Base-by-base conservation (phyloP, 176 grass and related monocot species). In the Pontederia paniculata region DNA sequence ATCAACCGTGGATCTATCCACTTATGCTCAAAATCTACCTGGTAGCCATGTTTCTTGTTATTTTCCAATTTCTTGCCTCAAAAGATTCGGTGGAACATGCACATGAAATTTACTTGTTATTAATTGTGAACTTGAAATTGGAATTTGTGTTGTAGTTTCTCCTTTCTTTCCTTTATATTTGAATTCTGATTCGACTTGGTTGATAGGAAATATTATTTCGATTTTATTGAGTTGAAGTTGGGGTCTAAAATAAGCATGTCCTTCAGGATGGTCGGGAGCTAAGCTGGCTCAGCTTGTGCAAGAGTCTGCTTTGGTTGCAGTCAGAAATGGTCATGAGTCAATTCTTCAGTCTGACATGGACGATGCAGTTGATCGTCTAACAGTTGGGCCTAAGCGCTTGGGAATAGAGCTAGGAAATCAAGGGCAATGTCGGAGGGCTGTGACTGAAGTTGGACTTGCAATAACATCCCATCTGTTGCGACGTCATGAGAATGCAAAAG, bases 301-400 rank as follows among this genome's bases (percentile, higher is more conserved):
- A 51, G 73, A 75, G 44, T 67, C 73, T 12, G 73, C 73, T 52
- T 66, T 75, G 41, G 73, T 75, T n/a, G 62, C 73, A 11, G 73
- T 75, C 20, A 66, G 73, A 42, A 68, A 52, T 45, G 53, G 63
- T 25, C 73, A 75, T 43, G 63, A 68, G 6, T 68, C 63, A 52
- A 75, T 75, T 52, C 55, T 75, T 57, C 73, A 75, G 55, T 75
- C 73, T 10, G 73, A 68, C 44, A 60, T 75, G 63, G 73, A 75
- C 52, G 73, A 75, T 67, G 73, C 73, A 44, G 73, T 75, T 52
- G 73, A 75, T 17, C 60, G 73, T 10, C 62, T 75, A 45, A 66
- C 73, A 9, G 18, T 75, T 43, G 73, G 73, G 9, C 73, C 73
- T 46, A 75, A 59, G 19, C 62, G 17, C 14, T 44, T 44, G 25